phyloP scores from a whole-genome alignment of 2,329 filamentous ascomycete genomes.

The Talaromyces sp. region DNA sequence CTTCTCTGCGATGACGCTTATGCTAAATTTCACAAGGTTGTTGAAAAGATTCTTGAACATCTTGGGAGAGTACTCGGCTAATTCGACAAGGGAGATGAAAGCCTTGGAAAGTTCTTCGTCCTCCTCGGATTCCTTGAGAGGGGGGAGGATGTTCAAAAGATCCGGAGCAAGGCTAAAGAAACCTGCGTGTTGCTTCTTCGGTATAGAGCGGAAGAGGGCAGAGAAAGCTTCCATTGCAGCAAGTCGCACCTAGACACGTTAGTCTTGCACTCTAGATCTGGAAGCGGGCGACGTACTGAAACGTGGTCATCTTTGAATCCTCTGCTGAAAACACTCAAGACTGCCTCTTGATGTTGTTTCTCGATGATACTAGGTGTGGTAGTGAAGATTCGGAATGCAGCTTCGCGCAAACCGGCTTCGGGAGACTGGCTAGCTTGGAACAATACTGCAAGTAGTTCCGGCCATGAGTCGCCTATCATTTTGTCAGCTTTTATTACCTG shows the following conservation, averaged over 20 bases:
- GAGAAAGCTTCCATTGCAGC: slow-evolving; percentile 96
- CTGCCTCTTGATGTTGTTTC: slow-evolving; percentile 89
- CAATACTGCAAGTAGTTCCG: slow-evolving; percentile 78
- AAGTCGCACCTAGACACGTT: slow-evolving; percentile 66
- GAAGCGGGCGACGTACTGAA: slow-evolving; percentile 52
- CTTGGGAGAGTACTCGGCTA: slow-evolving; percentile 89
- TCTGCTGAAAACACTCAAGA: slow-evolving; percentile 80
- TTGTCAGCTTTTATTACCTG: background rate
- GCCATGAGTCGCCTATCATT: slow-evolving; percentile 74
- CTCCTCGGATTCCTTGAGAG: slow-evolving; percentile 86
- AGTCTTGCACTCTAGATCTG: background rate
- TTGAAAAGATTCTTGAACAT: slow-evolving; percentile 98
- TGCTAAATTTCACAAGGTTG: slow-evolving; percentile 85
- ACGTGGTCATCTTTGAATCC: slow-evolving; percentile 89
- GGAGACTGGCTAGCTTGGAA: slow-evolving; percentile 87
- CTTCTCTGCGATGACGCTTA: slow-evolving; percentile 93
- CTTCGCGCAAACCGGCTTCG: slow-evolving; percentile 81
- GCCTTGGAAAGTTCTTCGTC: slow-evolving; percentile 89
- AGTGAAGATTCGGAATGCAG: slow-evolving; percentile 90
- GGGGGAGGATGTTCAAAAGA: slow-evolving; percentile 89
- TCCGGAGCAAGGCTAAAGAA: slow-evolving; percentile 85
- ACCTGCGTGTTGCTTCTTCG: slow-evolving; percentile 82
- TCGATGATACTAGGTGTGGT: slow-evolving; percentile 95
- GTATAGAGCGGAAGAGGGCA: slow-evolving; percentile 87
- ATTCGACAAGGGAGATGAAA: slow-evolving; percentile 84